Evolutionary conservation across 176 grass and related monocot species (phyloP).

Genomic region (Eleusine coracana): DNA sequence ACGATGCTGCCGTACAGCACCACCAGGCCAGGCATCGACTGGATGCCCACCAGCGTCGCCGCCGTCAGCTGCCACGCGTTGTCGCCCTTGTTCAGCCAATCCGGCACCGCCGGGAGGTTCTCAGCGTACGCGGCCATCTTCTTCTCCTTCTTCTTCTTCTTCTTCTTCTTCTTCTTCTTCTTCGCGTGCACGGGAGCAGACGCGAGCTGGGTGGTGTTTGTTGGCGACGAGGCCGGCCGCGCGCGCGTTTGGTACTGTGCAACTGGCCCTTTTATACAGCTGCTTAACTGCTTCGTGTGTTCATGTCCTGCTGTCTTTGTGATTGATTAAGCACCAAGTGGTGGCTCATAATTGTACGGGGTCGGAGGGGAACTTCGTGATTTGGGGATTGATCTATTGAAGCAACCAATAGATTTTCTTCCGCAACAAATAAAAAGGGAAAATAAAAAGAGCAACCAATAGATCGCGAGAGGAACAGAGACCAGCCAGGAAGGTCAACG

Average conservation of each 20-base stretch:
- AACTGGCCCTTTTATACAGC: neutral
- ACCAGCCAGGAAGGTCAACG: conserved; percentile 36
- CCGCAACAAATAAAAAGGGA: neutral
- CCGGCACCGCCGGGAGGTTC: conserved; percentile 55
- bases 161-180: too few relatives aligned
- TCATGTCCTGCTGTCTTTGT: neutral
- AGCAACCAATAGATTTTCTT: neutral
- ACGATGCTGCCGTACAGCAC: conserved; percentile 84
- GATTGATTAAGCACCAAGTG: conserved; percentile 3
- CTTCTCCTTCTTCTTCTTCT: too few relatives aligned
- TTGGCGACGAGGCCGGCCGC: neutral
- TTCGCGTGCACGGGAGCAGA: neutral
- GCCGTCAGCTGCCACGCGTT: conserved; percentile 87
- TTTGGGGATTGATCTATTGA: neutral
- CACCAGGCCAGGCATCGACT: conserved; percentile 72
- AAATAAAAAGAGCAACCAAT: too few relatives aligned
- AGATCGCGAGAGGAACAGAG: neutral
- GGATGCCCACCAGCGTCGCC: conserved; percentile 80
- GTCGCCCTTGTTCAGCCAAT: conserved; percentile 93
- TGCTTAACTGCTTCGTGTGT: neutral
- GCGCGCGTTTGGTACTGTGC: neutral
- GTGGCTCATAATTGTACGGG: neutral
- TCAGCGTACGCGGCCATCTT: conserved; percentile 53
- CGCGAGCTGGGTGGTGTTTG: neutral
- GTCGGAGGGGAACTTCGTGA: conserved; percentile 3